Evolutionary conservation across 1,284 basidiomycete genomes (phyloP).

Genomic region (Ceraceosorus guamensis): DNA sequence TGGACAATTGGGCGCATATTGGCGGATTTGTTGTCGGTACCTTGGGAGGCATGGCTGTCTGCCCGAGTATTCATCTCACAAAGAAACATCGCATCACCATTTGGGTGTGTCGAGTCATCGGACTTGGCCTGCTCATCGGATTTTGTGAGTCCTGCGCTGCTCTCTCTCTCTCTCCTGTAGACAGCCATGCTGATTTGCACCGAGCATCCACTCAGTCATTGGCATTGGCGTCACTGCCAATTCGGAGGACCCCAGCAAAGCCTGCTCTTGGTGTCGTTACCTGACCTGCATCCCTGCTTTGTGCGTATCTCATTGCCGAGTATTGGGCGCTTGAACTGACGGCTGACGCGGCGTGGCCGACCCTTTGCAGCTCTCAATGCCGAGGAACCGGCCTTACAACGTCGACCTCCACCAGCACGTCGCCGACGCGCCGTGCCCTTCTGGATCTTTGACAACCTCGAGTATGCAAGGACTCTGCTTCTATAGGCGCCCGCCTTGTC

Average conservation of each 20-base stretch:
- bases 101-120: conserved; percentile 66
- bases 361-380: conserved; percentile 19
- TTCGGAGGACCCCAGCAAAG: conserved; percentile 57
- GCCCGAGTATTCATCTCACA: conserved; percentile 73
- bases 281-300: conserved; percentile 36
- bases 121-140: conserved; percentile 66
- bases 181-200: not conserved
- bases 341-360: not conserved
- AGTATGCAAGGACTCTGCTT: too few relatives aligned
- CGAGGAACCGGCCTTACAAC: conserved; percentile 31
- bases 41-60: conserved; percentile 67
- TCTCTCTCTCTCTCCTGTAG: not conserved
- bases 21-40: conserved; percentile 52
- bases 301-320: not conserved
- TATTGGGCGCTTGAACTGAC: conserved; percentile 7
- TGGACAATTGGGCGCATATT: conserved; percentile 53
- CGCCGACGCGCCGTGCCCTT: too few relatives aligned
- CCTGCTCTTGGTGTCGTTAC: conserved; percentile 75
- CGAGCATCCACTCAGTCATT: conserved; percentile 57
- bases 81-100: conserved; percentile 66
- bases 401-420: conserved; percentile 14
- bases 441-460: too few relatives aligned
- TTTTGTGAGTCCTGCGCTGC: conserved; percentile 47
- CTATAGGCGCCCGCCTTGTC: too few relatives aligned
- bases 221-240: conserved; percentile 82